phyloP scores from a whole-genome alignment of 2,329 filamentous ascomycete species.

The Colletotrichum graminicola region DNA sequence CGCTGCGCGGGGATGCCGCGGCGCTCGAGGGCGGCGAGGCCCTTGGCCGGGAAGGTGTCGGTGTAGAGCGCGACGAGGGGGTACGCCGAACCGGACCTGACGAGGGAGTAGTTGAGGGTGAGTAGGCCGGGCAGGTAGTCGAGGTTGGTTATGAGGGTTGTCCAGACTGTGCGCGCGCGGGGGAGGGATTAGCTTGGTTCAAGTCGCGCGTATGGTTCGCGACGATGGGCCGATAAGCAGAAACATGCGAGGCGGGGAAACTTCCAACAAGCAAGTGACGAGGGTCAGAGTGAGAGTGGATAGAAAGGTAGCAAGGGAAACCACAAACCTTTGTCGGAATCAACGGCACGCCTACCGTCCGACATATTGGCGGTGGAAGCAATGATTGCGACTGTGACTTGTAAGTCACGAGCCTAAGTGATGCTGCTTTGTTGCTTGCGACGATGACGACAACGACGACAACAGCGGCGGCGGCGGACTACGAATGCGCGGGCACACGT shows the following conservation, averaged over 20 bases:
- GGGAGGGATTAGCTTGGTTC: constrained; percentile 19
- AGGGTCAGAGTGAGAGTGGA: not conserved
- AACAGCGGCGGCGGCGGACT: not conserved
- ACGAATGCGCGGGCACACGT: constrained; percentile 10
- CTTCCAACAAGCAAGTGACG: not conserved
- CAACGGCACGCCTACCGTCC: constrained; percentile 50
- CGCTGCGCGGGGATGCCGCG: constrained; percentile 77
- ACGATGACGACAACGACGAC: not conserved
- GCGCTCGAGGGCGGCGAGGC: constrained; percentile 75
- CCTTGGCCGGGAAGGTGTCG: constrained; percentile 76
- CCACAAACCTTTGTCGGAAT: constrained; percentile 55
- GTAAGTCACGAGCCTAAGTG: not conserved
- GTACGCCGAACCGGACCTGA: constrained; percentile 73
- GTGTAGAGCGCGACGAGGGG: constrained; percentile 88
- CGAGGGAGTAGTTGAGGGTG: constrained; percentile 83
- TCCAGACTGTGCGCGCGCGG: constrained; percentile 74
- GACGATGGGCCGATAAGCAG: not conserved
- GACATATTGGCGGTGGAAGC: constrained; percentile 33
- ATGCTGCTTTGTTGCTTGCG: constrained; percentile 16
- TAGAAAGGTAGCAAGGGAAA: not conserved
- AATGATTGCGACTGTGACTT: constrained; percentile 6
- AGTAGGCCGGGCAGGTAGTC: constrained; percentile 85
- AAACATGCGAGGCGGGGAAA: not conserved
- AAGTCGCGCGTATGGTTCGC: not conserved
- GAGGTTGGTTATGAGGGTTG: constrained; percentile 86